Evolutionary conservation across 306 rosid species (phyloP).

Genomic region (Hippophae rhamnoides): DNA sequence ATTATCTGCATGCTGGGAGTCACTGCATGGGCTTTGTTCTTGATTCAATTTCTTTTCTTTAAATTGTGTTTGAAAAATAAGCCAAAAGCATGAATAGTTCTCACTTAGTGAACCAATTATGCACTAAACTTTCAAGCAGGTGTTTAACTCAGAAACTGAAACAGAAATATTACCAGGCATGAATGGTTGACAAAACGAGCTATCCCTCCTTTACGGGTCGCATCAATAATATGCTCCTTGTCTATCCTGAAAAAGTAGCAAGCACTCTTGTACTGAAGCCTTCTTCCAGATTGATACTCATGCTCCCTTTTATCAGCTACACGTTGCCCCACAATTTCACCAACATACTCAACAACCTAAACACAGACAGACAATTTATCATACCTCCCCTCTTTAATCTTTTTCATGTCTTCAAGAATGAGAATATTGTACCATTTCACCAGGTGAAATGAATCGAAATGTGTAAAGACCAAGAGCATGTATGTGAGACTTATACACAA

Average conservation of each 20-base stretch:
- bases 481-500: constrained; percentile 69
- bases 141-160: background rate
- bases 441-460: constrained; percentile 50
- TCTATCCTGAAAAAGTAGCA: constrained; percentile 74
- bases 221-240: constrained; percentile 63
- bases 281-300: constrained; percentile 56
- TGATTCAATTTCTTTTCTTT: too few species aligned
- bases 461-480: constrained; percentile 79
- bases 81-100: too few species aligned
- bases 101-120: too few species aligned
- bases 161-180: constrained; percentile 44
- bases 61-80: too few species aligned
- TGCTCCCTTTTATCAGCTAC: constrained; percentile 61
- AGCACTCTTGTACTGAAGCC: constrained; percentile 62
- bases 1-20: too few species aligned
- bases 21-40: too few species aligned
- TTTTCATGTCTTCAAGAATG: constrained; percentile 1
- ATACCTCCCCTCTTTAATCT: constrained; percentile 6
- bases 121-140: background rate
- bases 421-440: constrained; percentile 47
- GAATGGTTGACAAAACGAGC: constrained; percentile 77
- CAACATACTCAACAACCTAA: constrained; percentile 69
- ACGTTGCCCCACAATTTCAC: constrained; percentile 59
- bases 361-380: constrained; percentile 10
- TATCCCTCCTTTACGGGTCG: constrained; percentile 65